Evolutionary conservation across 495 filamentous ascomycete genomes (phyloP).

Genomic region (Penicillium paradoxum): DNA sequence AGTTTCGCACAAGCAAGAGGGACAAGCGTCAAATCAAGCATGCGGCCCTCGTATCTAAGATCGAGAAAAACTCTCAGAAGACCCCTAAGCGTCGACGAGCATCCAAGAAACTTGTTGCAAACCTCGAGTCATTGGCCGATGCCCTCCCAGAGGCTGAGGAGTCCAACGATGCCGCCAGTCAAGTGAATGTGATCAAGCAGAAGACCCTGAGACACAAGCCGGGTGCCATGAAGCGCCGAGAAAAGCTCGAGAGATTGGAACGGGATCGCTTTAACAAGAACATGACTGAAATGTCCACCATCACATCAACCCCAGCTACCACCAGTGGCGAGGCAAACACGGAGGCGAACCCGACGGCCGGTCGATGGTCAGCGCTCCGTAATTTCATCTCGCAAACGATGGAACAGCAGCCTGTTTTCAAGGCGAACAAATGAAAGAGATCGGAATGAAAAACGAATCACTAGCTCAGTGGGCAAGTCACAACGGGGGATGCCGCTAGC

Average conservation of each 20-base stretch:
- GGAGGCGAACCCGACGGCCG: conserved; percentile 41
- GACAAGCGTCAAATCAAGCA: conserved; percentile 76
- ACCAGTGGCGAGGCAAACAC: conserved; percentile 10
- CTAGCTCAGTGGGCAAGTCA: neutral
- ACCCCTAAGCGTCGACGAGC: conserved; percentile 59
- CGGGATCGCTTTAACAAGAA: conserved; percentile 77
- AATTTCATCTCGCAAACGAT: conserved; percentile 67
- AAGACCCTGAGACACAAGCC: conserved; percentile 67
- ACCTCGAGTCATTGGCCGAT: conserved; percentile 69
- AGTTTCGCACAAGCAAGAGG: conserved; percentile 63
- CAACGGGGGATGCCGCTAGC: neutral
- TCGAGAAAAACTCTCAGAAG: conserved; percentile 57
- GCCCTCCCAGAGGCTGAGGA: conserved; percentile 59
- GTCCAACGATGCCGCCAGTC: conserved; percentile 29
- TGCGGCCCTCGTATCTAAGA: conserved; percentile 65
- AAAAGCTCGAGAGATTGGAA: conserved; percentile 70
- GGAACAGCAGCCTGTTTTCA: conserved; percentile 67
- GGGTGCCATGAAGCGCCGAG: conserved; percentile 78
- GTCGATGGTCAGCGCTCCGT: conserved; percentile 63
- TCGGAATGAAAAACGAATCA: neutral
- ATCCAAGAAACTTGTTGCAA: conserved; percentile 71
- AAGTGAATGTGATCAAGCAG: conserved; percentile 53
- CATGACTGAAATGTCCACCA: conserved; percentile 57
- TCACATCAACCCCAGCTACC: conserved; percentile 16
- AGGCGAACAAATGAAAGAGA: conserved; percentile 26